phyloP scores from a whole-genome alignment of 75 land plant genomes.

The Pinus albicaulis region DNA sequence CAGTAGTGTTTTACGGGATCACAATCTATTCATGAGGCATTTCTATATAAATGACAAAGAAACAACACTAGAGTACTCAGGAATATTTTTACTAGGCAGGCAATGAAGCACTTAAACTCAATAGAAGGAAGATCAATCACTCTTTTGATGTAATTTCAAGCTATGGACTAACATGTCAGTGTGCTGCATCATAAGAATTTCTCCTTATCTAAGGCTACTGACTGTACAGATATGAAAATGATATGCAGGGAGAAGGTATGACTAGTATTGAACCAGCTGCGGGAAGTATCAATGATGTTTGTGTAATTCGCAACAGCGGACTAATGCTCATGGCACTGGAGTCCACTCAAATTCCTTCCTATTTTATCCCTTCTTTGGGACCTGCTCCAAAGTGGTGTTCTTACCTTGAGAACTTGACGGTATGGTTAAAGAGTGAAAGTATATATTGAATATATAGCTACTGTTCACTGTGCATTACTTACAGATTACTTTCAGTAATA shows the following conservation, averaged over 20 bases:
- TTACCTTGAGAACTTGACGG: constrained; percentile 79
- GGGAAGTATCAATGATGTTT: constrained; percentile 88
- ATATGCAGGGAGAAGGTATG: constrained; percentile 73
- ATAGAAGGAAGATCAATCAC: too few species aligned
- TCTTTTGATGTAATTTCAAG: not conserved
- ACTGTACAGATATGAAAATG: constrained; percentile 4
- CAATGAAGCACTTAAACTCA: not conserved
- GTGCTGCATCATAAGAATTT: not conserved
- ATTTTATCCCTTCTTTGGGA: constrained; percentile 90
- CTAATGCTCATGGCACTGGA: constrained; percentile 89
- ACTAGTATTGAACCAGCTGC: constrained; percentile 80
- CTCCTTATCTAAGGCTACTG: not conserved
- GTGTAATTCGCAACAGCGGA: constrained; percentile 83
- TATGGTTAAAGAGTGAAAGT: constrained; percentile 10
- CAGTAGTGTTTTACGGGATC: not conserved
- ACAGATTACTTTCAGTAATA: not conserved
- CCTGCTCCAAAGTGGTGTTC: constrained; percentile 99
- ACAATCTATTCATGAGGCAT: not conserved
- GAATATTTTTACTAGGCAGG: not conserved
- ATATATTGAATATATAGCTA: not conserved
- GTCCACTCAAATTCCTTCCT: constrained; percentile 79
- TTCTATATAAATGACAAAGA: not conserved
- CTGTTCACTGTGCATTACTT: not conserved
- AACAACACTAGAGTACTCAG: not conserved
- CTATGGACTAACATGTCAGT: not conserved